phyloP scores from a whole-genome alignment of 164 flowering plant genomes.

The Chimonanthus praecox region DNA sequence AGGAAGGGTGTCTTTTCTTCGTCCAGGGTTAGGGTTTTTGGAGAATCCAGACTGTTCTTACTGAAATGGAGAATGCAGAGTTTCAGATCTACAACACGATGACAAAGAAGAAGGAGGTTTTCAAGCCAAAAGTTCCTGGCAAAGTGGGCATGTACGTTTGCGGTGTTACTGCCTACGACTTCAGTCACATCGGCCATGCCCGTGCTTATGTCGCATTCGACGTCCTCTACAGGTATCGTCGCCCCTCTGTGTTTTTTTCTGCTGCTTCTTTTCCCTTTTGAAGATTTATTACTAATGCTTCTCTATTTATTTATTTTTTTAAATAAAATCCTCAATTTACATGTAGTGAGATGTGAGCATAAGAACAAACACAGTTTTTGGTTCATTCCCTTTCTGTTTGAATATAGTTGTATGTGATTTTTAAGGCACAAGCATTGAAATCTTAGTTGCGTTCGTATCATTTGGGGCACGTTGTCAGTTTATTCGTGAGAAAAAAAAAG shows the following conservation, averaged over 20 bases:
- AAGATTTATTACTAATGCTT: too few relatives aligned
- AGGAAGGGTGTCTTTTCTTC: neutral
- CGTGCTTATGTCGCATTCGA: slow-evolving; percentile 83
- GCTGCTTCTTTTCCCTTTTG: neutral
- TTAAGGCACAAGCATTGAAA: too few relatives aligned
- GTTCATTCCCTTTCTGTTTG: too few relatives aligned
- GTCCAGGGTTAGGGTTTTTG: slow-evolving; percentile 2
- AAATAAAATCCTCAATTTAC: too few relatives aligned
- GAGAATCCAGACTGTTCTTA: neutral
- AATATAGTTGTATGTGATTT: too few relatives aligned
- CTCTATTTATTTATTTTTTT: too few relatives aligned
- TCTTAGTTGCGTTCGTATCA: too few relatives aligned
- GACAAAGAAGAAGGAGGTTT: slow-evolving; percentile 63
- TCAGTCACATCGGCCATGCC: slow-evolving; percentile 88
- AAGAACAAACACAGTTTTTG: too few relatives aligned
- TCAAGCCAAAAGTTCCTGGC: slow-evolving; percentile 43
- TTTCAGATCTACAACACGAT: slow-evolving; percentile 50
- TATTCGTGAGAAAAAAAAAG: too few relatives aligned
- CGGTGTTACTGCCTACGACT: slow-evolving; percentile 74
- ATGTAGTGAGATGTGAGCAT: too few relatives aligned
- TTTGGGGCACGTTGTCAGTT: too few relatives aligned
- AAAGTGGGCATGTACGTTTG: slow-evolving; percentile 81
- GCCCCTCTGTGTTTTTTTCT: neutral
- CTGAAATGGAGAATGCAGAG: slow-evolving; percentile 23
- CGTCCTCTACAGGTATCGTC: slow-evolving; percentile 55